Conservation (phyloP, 2,329 filamentous ascomycete species). For the Rutstroemia sydowiana region DNA sequence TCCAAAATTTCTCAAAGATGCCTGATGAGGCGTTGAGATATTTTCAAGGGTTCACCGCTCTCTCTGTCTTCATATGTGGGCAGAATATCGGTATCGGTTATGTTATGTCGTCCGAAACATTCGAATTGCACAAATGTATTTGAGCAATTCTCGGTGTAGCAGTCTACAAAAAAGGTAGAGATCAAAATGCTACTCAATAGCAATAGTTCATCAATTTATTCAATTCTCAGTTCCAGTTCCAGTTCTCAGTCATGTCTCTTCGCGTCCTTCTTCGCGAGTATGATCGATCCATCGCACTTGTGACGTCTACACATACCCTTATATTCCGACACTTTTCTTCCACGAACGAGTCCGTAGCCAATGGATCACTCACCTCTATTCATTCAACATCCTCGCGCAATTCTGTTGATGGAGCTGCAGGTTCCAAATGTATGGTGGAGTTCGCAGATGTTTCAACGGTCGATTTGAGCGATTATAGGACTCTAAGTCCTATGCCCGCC, state of each 20-base stretch:
- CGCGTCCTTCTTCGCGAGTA: constrained; percentile 60
- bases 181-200: constrained; percentile 9
- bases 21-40: too few relatives aligned
- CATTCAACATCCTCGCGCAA: constrained; percentile 38
- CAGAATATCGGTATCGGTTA: background rate
- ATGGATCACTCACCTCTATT: constrained; percentile 51
- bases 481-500: constrained; percentile 64
- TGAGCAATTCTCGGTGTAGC: constrained; percentile 1
- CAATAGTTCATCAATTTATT: constrained; percentile 7
- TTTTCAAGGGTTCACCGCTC: too few relatives aligned
- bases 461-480: constrained; percentile 69
- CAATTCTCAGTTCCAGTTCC: constrained; percentile 4
- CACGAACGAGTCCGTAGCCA: constrained; percentile 50
- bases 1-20: too few relatives aligned
- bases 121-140: background rate
- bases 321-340: constrained; percentile 73
- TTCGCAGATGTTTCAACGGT: constrained; percentile 60
- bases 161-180: constrained; percentile 2
- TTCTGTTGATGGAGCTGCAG: constrained; percentile 20
- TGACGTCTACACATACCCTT: constrained; percentile 70
- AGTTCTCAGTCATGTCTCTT: constrained; percentile 30
- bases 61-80: background rate
- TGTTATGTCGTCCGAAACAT: background rate
- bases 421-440: constrained; percentile 69
- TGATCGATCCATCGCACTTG: constrained; percentile 80